Evolutionary conservation across 129 eudicot genomes (phyloP).

Genomic region (Daucus carota): DH1_v3.0 NC_030385.2:47093501-47094000

Average conservation of each 20-base stretch:
- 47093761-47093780: neutral
- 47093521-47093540: neutral
- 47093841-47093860: neutral
- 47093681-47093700: constrained; percentile 40
- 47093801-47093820: neutral
- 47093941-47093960: neutral
- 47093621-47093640: constrained; percentile 7
- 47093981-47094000: too few species aligned
- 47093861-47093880: neutral
- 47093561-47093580: neutral
- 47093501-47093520: neutral
- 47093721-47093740: constrained; percentile 99
- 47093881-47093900: neutral
- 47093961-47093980: neutral
- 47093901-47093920: neutral
- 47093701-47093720: constrained; percentile 88
- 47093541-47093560: neutral
- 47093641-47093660: constrained; percentile 17
- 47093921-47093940: neutral
- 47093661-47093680: constrained; percentile 15
- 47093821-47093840: neutral
- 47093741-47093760: constrained; percentile 16
- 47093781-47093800: neutral
- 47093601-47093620: neutral
- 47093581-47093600: neutral